These are phyloP conservation scores for Leucoagaricus sp. DNA, from an alignment of 1,284 basidiomycete species.

Conservation along the genomic window DNA sequence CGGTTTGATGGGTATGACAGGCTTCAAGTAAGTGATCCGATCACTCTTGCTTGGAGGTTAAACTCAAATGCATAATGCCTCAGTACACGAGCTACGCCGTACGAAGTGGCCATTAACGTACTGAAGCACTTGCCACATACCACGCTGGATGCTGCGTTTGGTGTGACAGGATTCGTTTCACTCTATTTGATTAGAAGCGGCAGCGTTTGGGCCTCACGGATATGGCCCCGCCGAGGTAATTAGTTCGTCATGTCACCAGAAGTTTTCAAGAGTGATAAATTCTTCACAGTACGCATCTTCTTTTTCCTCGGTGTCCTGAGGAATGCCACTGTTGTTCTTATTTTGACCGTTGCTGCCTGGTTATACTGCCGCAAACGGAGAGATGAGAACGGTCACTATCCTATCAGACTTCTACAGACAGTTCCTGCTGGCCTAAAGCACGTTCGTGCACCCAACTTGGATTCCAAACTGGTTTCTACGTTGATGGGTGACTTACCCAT, in stretches of 20 bases:
- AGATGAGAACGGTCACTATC: conserved; percentile 61
- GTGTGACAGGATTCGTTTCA: conserved; percentile 72
- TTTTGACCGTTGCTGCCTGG: conserved; percentile 87
- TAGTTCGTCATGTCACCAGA: background rate
- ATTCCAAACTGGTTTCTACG: conserved; percentile 62
- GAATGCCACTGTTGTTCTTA: conserved; percentile 85
- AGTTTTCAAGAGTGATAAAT: background rate
- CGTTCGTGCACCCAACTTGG: conserved; percentile 72
- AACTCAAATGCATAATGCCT: background rate
- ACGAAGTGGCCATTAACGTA: conserved; percentile 89
- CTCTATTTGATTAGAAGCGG: conserved; percentile 78
- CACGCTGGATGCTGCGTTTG: conserved; percentile 87
- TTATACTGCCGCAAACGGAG: conserved; percentile 68
- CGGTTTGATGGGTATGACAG: background rate
- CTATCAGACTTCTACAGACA: conserved; percentile 82
- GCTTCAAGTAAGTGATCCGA: background rate
- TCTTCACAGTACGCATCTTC: conserved; percentile 60
- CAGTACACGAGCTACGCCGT: conserved; percentile 87
- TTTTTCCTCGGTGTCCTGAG: conserved; percentile 88
- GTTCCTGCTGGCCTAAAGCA: conserved; percentile 86
- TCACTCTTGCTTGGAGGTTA: too few species aligned
- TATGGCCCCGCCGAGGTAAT: conserved; percentile 70
- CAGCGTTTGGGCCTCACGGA: conserved; percentile 59
- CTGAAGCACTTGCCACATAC: conserved; percentile 80
- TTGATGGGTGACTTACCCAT: conserved; percentile 84